Conservation (phyloP, 176 grass and related monocot species). For the Eragrostis nindensis region DNA sequence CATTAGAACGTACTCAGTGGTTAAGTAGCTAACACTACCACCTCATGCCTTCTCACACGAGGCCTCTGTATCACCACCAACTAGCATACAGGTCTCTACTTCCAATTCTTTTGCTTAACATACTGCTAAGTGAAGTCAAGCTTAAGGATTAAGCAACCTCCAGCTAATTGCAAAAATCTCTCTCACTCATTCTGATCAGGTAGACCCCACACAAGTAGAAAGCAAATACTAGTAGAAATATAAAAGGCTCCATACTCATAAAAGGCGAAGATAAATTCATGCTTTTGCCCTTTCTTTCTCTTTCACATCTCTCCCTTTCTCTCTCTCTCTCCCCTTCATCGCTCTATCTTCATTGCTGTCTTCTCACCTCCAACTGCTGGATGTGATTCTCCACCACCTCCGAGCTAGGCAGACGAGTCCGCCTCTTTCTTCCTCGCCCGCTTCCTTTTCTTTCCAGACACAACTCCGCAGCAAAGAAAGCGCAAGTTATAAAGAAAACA, state of each 20-base stretch:
- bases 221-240: conserved; percentile 45
- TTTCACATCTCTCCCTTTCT: conserved; percentile 51
- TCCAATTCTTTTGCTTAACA: conserved; percentile 5
- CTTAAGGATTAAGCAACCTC: conserved; percentile 34
- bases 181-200: conserved; percentile 48
- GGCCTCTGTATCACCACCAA: conserved; percentile 32
- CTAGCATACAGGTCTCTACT: neutral
- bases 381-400: conserved; percentile 89
- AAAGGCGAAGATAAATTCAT: conserved; percentile 69
- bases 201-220: conserved; percentile 13
- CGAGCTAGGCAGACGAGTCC: conserved; percentile 50
- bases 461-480: conserved; percentile 58
- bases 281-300: conserved; percentile 61
- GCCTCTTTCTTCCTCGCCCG: conserved; percentile 54
- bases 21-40: neutral
- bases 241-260: conserved; percentile 53
- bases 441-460: conserved; percentile 54
- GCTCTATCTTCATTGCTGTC: conserved; percentile 40
- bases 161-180: conserved; percentile 23
- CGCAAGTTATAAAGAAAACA: conserved; percentile 58
- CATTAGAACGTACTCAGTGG: neutral
- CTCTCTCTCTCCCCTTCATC: conserved; percentile 23
- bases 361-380: conserved; percentile 58
- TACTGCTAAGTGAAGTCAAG: conserved; percentile 15
- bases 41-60: conserved; percentile 28